Percentiles rank a stretch among this genome's conserved stretches.
phyloP scores from a whole-genome alignment of 176 grass and related monocot genomes.

The Chrysopogon serrulatus region DNA sequence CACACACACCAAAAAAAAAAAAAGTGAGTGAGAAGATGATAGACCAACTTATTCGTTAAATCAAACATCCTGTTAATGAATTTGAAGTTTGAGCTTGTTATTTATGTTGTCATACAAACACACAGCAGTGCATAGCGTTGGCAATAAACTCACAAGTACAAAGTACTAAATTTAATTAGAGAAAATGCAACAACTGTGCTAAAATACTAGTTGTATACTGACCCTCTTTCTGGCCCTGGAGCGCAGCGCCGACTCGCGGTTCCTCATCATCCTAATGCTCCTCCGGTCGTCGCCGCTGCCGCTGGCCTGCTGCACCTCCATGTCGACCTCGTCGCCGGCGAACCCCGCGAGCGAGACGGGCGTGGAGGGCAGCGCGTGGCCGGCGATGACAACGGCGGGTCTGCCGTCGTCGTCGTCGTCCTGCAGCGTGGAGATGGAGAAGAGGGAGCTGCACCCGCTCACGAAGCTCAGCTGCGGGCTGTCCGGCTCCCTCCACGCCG shows the following conservation, averaged over 20 bases:
- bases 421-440: conserved; percentile 48
- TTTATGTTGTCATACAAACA: background rate
- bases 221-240: conserved; percentile 64
- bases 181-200: background rate
- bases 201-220: background rate
- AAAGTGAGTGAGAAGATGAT: too few relatives aligned
- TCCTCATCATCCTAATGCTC: conserved; percentile 51
- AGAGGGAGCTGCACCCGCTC: conserved; percentile 60
- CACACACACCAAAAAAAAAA: too few relatives aligned
- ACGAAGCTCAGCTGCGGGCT: conserved; percentile 47
- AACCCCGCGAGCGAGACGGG: conserved; percentile 36
- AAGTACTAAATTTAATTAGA: background rate
- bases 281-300: conserved; percentile 37
- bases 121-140: background rate
- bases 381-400: conserved; percentile 6
- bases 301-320: conserved; percentile 30
- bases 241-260: conserved; percentile 47
- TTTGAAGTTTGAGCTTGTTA: background rate
- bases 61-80: too few relatives aligned
- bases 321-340: conserved; percentile 32
- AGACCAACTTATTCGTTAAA: too few relatives aligned
- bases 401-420: conserved; percentile 9
- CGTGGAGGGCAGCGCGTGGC: conserved; percentile 24
- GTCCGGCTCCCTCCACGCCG: conserved; percentile 43
- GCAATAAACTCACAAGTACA: background rate